A percentile compares a stretch with the other conserved stretches of the same genome.
phyloP scores from a whole-genome alignment of 116 monocot genomes.

The Dioscorea cayenensis region DNA sequence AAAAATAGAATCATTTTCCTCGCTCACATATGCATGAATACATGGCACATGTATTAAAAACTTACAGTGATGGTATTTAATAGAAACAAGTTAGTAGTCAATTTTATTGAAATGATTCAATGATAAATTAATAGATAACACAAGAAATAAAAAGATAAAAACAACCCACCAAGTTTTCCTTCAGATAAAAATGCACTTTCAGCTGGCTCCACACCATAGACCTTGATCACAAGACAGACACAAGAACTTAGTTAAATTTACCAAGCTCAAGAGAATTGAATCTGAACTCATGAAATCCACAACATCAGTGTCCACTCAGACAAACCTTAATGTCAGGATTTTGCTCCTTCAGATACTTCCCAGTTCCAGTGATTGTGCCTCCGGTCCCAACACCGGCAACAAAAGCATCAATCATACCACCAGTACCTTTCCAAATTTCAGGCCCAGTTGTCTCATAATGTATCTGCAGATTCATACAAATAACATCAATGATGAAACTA shows the following conservation, averaged over 20 bases:
- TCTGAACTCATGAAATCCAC: background rate
- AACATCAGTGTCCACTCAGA: background rate
- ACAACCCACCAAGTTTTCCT: slow-evolving; percentile 53
- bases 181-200: slow-evolving; percentile 76
- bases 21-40: too few relatives aligned
- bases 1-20: too few relatives aligned
- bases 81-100: too few relatives aligned
- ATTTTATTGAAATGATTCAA: too few relatives aligned
- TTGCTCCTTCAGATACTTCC: slow-evolving; percentile 60
- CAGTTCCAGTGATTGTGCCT: slow-evolving; percentile 66
- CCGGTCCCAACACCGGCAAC: slow-evolving; percentile 74
- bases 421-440: slow-evolving; percentile 59
- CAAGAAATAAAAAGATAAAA: background rate
- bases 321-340: slow-evolving; percentile 63
- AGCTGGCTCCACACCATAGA: slow-evolving; percentile 73
- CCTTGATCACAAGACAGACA: slow-evolving; percentile 17
- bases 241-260: background rate
- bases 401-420: slow-evolving; percentile 60
- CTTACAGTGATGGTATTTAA: too few relatives aligned
- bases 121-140: too few relatives aligned
- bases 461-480: slow-evolving; percentile 19
- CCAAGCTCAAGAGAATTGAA: background rate
- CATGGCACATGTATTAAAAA: too few relatives aligned
- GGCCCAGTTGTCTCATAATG: slow-evolving; percentile 83
- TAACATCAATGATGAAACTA: background rate